Base-by-base conservation (phyloP, 805 yeast species). In the Lachancea quebecensis region DNA sequence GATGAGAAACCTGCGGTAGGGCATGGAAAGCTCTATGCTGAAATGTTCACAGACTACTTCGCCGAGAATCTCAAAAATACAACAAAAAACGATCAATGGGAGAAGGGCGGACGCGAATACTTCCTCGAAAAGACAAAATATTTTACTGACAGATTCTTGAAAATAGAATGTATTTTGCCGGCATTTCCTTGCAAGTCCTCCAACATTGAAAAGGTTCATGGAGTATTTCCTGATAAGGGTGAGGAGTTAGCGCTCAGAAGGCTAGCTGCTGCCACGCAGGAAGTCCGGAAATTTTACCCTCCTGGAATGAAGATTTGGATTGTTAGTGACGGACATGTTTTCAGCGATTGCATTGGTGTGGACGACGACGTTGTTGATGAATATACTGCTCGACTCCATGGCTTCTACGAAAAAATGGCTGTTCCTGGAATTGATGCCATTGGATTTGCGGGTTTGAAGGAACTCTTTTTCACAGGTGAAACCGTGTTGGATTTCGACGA, bases 151-250 rank as follows among this genome's bases (percentile, higher is more conserved):
- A 68, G 78, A 55, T 63, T 67, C 50, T 44, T 70, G 28, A 70
- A 69, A 34, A 68, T 79, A 49, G 79, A 78, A 57, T 75, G 79
- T 11, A 79, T 78, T 8, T 62, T 79, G 41, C 84, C 84, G 5
- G 84, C 84, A 0, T 79, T 79, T 49, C 84, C 84, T 9, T 78
- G 83, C 54, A 79, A 78, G 56, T 75, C 82, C 0, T 77, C 82
- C n/a, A 79, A 79, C 52, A 45, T 57, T 28, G 68, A 73, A 31
- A 79, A 79, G 54, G 83, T 78, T 3, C 64, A 68, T 32, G 72
- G 75, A 5, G 47, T 56, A 15, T 54, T 59, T 37, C 84, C 84
- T 5, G 84, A 79, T 51, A 71, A 71, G 58, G 84, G 83, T 31
- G 75, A 71, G 50, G 73, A 68, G 44, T 46, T 70, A 10, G 74